Percentiles rank a stretch among this genome's conserved stretches.
Conservation (phyloP, 495 filamentous ascomycete genomes). For the Tuber indicum region DNA sequence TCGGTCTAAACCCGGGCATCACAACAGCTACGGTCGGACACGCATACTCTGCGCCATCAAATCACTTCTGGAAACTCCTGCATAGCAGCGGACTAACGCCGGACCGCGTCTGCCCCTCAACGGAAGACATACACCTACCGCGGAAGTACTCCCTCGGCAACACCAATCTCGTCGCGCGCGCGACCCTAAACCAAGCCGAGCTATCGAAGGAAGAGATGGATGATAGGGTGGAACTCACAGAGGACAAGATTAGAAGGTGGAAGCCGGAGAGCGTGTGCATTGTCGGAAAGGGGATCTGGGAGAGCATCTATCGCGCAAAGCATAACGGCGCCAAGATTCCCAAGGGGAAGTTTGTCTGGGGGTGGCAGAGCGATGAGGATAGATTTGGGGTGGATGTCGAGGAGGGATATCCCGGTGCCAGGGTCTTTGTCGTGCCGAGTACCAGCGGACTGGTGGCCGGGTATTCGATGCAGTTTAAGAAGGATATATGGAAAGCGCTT, state of each 20-base stretch:
- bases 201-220: conserved; percentile 77
- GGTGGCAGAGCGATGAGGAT: conserved; percentile 77
- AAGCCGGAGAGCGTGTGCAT: conserved; percentile 74
- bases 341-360: conserved; percentile 72
- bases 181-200: conserved; percentile 73
- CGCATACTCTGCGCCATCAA: conserved; percentile 87
- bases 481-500: conserved; percentile 75
- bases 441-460: conserved; percentile 82
- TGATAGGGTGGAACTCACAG: conserved; percentile 65
- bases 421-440: conserved; percentile 79
- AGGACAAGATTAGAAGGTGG: conserved; percentile 64
- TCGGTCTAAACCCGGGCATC: conserved; percentile 88
- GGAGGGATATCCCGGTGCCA: conserved; percentile 65
- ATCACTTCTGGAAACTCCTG: conserved; percentile 88
- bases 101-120: conserved; percentile 51
- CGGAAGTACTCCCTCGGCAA: conserved; percentile 68
- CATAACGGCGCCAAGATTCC: conserved; percentile 52
- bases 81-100: conserved; percentile 67
- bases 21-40: conserved; percentile 69
- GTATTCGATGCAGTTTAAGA: conserved; percentile 65
- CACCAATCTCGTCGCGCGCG: conserved; percentile 85
- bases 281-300: conserved; percentile 95
- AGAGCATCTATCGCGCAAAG: conserved; percentile 71
- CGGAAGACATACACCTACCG: conserved; percentile 68
- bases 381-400: conserved; percentile 59